A percentile compares a stretch with the other conserved stretches of the same genome.
Evolutionary conservation across 2,329 filamentous ascomycete genomes (phyloP).

Genomic region (Cadophora gregata): DNA sequence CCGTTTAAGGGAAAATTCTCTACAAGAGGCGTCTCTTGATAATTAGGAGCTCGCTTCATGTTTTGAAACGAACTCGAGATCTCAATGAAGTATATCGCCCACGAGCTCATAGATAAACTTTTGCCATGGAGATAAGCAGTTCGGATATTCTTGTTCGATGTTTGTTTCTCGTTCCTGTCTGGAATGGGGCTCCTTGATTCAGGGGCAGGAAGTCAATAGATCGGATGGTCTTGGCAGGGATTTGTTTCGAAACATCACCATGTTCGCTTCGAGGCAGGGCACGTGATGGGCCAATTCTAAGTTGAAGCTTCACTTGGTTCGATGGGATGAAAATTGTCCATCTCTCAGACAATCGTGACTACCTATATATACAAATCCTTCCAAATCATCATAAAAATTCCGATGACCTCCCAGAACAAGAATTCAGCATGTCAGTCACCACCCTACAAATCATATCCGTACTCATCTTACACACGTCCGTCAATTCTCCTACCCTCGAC

Average conservation of each 20-base stretch:
- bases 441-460: constrained; percentile 25
- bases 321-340: too few relatives aligned
- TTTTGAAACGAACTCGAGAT: constrained; percentile 2
- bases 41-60: not conserved
- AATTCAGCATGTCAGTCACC: constrained; percentile 24
- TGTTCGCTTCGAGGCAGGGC: not conserved
- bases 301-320: too few relatives aligned
- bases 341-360: too few relatives aligned
- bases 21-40: not conserved
- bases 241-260: not conserved
- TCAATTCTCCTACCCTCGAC: constrained; percentile 11
- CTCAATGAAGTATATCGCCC: not conserved
- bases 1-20: not conserved
- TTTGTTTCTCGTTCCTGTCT: not conserved
- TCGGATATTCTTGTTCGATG: too few relatives aligned
- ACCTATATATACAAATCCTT: too few relatives aligned
- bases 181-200: not conserved
- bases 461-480: constrained; percentile 14
- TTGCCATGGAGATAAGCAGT: too few relatives aligned
- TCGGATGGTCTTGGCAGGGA: constrained; percentile 1
- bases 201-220: constrained; percentile 11
- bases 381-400: constrained; percentile 22
- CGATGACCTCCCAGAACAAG: constrained; percentile 18
- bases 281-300: not conserved
- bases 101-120: not conserved